phyloP scores from a whole-genome alignment of 441 rosid genomes.

The Gossypium trilobum region DNA sequence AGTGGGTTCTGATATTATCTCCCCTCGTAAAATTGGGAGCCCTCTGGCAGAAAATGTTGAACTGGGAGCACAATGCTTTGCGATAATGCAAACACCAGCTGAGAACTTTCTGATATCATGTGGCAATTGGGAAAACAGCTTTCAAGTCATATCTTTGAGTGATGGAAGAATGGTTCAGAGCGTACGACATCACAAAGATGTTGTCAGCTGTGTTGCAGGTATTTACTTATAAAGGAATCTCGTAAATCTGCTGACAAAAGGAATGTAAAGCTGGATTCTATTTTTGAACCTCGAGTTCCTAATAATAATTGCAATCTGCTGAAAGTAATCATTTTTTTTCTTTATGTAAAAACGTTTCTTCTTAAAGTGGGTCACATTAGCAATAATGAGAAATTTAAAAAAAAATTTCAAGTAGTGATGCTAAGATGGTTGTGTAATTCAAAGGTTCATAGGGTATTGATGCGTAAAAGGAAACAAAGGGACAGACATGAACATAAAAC shows the following conservation, averaged over 20 bases:
- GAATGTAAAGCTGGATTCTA: background rate
- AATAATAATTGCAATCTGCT: too few relatives aligned
- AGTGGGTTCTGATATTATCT: slow-evolving; percentile 87
- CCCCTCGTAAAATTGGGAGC: slow-evolving; percentile 82
- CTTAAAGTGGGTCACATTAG: background rate
- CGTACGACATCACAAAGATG: slow-evolving; percentile 91
- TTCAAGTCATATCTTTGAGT: slow-evolving; percentile 76
- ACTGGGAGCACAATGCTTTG: slow-evolving; percentile 80
- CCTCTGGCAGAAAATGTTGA: slow-evolving; percentile 76
- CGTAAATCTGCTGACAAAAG: background rate
- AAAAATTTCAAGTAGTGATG: background rate
- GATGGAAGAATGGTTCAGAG: slow-evolving; percentile 97
- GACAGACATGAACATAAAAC: background rate
- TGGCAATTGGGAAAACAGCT: slow-evolving; percentile 98
- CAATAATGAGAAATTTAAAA: background rate
- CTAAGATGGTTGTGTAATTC: background rate
- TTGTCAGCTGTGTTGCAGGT: slow-evolving; percentile 99
- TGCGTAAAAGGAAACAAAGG: background rate
- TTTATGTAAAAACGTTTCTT: background rate
- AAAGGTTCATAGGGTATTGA: background rate
- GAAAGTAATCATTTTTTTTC: background rate
- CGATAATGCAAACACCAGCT: slow-evolving; percentile 57
- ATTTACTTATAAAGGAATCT: slow-evolving; percentile 17
- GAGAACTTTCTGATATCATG: slow-evolving; percentile 86
- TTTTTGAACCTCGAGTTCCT: background rate